Evolutionary conservation across 495 filamentous ascomycete species (phyloP).

Genomic region (Penicillium argentinense): DNA sequence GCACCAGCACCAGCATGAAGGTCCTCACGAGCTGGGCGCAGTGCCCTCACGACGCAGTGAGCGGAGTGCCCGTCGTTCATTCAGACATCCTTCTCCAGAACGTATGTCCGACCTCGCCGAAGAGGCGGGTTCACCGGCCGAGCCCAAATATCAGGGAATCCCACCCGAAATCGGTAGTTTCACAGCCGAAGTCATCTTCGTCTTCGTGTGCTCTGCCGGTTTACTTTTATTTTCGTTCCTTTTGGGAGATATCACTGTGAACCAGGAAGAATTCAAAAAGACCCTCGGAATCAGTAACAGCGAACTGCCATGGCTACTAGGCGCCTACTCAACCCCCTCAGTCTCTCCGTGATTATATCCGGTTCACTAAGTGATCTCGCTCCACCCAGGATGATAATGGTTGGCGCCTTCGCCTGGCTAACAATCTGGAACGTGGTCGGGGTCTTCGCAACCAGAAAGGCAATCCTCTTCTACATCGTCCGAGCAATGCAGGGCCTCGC

Average conservation of each 20-base stretch:
- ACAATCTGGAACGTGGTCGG: conserved; percentile 44
- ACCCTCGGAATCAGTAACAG: conserved; percentile 39
- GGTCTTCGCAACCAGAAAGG: conserved; percentile 30
- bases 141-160: conserved; percentile 8
- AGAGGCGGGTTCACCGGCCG: conserved; percentile 10
- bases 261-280: conserved; percentile 32
- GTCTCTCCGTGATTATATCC: conserved; percentile 45
- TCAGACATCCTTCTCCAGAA: conserved; percentile 1
- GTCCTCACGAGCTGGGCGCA: conserved; percentile 2
- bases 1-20: neutral
- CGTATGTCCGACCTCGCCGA: conserved; percentile 18
- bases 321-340: conserved; percentile 39
- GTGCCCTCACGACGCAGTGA: conserved; percentile 18
- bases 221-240: conserved; percentile 48
- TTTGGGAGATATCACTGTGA: conserved; percentile 41
- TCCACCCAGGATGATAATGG: conserved; percentile 41
- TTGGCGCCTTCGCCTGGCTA: conserved; percentile 46
- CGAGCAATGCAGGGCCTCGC: conserved; percentile 35
- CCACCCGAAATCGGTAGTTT: conserved; percentile 16
- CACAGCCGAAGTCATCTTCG: conserved; percentile 28
- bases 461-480: conserved; percentile 31
- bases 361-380: conserved; percentile 45
- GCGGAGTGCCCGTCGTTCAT: conserved; percentile 9
- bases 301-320: conserved; percentile 45
- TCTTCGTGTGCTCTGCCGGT: conserved; percentile 44